Evolutionary conservation across 2,329 filamentous ascomycete species (phyloP).

Genomic region (Aureobasidium vineae): DNA sequence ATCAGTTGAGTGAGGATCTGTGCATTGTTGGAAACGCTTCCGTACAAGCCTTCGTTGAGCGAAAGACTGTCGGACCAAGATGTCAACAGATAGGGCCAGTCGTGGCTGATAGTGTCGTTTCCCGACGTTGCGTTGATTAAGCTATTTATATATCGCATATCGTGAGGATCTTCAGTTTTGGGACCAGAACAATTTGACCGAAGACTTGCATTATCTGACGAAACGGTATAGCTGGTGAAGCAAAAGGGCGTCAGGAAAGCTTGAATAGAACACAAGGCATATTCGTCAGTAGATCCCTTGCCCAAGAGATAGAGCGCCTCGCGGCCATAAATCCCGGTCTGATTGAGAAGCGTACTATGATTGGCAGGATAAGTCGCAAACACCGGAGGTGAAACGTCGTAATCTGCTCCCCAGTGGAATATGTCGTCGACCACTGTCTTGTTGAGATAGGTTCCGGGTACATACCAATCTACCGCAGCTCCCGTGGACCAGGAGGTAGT

Average conservation of each 20-base stretch:
- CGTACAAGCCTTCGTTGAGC: background rate
- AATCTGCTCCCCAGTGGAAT: slow-evolving; percentile 46
- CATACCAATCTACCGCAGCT: background rate
- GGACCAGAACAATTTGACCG: background rate
- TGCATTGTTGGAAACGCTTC: background rate
- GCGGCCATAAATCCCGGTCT: background rate
- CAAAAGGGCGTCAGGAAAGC: background rate
- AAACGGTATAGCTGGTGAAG: background rate
- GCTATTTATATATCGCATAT: background rate
- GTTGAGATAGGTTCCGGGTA: background rate
- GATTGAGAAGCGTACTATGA: background rate
- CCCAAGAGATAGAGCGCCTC: background rate
- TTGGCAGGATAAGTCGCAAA: background rate
- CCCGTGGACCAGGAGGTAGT: background rate
- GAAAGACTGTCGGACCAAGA: background rate
- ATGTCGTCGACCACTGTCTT: slow-evolving; percentile 59
- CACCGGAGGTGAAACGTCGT: slow-evolving; percentile 23
- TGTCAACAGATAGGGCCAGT: background rate
- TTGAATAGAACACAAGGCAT: background rate
- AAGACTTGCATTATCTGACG: background rate
- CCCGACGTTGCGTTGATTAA: background rate
- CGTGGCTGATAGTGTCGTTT: background rate
- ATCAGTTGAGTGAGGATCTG: background rate
- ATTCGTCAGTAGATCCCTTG: background rate
- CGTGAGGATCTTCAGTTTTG: background rate